phyloP scores from a whole-genome alignment of 371 early-diverging fungal species.

The Mucor saturninus region DNA sequence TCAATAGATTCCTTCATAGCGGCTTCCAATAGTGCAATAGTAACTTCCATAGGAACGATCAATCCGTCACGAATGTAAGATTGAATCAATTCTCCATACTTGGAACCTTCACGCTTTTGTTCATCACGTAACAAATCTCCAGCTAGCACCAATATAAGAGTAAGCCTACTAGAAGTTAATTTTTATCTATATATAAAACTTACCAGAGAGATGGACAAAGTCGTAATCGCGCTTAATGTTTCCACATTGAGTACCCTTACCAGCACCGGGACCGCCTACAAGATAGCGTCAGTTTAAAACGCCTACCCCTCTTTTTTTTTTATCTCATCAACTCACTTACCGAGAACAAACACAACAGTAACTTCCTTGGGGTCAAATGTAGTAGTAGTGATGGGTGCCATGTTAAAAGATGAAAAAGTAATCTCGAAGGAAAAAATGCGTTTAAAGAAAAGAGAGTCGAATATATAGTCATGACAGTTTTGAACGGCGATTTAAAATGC shows the following conservation, averaged over 20 bases:
- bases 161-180: too few species aligned
- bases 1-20: constrained; percentile 80
- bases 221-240: constrained; percentile 88
- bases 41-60: constrained; percentile 96
- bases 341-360: constrained; percentile 80
- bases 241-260: constrained; percentile 95
- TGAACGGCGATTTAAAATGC: constrained; percentile 2
- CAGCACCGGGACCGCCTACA: constrained; percentile 84
- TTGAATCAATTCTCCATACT: constrained; percentile 89
- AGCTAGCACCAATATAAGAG: constrained; percentile 53
- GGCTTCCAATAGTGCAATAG: constrained; percentile 85
- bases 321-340: constrained; percentile 26
- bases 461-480: not conserved
- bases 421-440: not conserved
- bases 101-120: constrained; percentile 81
- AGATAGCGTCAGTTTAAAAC: not conserved
- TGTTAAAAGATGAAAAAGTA: constrained; percentile 8
- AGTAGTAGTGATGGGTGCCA: constrained; percentile 13
- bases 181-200: not conserved
- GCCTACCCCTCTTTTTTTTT: not conserved
- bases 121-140: constrained; percentile 96
- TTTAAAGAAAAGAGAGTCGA: not conserved
- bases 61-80: constrained; percentile 90
- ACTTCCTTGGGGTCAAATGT: constrained; percentile 53
- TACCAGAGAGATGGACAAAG: constrained; percentile 94